Evolutionary conservation across 2,329 filamentous ascomycete species (phyloP).

Genomic region (Truncatella angustata): DNA sequence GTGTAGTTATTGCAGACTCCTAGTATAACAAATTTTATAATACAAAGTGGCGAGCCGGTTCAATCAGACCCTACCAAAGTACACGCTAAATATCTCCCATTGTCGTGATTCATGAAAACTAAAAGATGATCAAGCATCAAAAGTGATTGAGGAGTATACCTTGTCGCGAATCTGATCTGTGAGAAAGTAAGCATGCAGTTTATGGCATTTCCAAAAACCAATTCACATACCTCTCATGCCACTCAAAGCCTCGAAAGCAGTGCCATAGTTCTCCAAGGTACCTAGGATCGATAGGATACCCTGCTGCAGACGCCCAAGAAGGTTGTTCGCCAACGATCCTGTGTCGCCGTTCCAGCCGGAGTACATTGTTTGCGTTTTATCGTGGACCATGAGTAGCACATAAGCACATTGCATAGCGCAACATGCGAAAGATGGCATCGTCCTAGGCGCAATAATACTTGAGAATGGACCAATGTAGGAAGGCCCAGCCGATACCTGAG

Average conservation of each 20-base stretch:
- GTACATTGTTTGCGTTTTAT: slow-evolving; percentile 38
- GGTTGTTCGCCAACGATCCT: slow-evolving; percentile 29
- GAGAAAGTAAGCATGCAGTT: too few relatives aligned
- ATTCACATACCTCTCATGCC: slow-evolving; percentile 41
- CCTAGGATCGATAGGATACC: slow-evolving; percentile 39
- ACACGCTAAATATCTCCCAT: background rate
- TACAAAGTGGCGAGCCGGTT: background rate
- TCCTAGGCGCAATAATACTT: slow-evolving; percentile 37
- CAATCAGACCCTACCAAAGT: background rate
- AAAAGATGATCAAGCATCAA: slow-evolving; percentile 3
- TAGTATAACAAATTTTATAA: background rate
- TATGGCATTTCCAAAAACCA: too few relatives aligned
- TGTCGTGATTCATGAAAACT: background rate
- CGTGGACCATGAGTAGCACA: slow-evolving; percentile 40
- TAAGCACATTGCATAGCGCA: slow-evolving; percentile 47
- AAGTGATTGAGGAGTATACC: slow-evolving; percentile 8
- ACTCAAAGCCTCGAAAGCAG: slow-evolving; percentile 42
- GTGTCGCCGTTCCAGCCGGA: slow-evolving; percentile 20
- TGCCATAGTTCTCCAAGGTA: slow-evolving; percentile 42
- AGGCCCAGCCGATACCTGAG: slow-evolving; percentile 30
- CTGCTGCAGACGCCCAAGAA: slow-evolving; percentile 38
- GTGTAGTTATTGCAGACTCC: too few relatives aligned
- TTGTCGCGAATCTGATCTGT: slow-evolving; percentile 15
- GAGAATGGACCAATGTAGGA: slow-evolving; percentile 35
- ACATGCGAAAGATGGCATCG: slow-evolving; percentile 44